These are phyloP conservation scores for Blastocystis sp. DNA, from an alignment of 352 stramenopile species.

Conservation along the genomic window DNA sequence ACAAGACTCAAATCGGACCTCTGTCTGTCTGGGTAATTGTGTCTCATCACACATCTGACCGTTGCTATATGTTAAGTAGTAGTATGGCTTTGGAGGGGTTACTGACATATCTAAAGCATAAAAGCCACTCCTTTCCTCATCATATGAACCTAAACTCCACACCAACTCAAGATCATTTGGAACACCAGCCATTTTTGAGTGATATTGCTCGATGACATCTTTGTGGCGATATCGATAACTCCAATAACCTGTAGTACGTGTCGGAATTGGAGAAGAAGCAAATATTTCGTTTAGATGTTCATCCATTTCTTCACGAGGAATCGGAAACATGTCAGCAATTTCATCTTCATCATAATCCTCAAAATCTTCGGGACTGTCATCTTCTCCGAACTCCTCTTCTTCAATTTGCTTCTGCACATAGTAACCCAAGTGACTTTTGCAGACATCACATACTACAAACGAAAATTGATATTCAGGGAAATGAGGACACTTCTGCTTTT, in stretches of 20 bases:
- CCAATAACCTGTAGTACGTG: slow-evolving; percentile 9
- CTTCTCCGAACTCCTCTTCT: slow-evolving; percentile 10
- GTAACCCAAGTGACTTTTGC: slow-evolving; percentile 9
- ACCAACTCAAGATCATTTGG: slow-evolving; percentile 1
- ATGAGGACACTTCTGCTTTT: neutral
- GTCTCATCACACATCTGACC: slow-evolving; percentile 42
- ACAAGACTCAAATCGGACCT: slow-evolving; percentile 48
- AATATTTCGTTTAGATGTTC: neutral
- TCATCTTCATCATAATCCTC: neutral
- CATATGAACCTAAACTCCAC: slow-evolving; percentile 12
- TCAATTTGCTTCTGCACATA: neutral
- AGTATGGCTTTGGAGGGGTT: slow-evolving; percentile 10
- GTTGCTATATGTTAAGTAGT: neutral
- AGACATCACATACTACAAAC: neutral
- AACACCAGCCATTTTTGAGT: neutral
- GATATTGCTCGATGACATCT: neutral
- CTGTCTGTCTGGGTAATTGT: neutral
- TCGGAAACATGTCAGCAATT: slow-evolving; percentile 17
- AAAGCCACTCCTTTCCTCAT: neutral
- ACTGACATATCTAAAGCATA: neutral
- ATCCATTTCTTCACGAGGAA: neutral
- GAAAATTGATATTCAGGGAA: neutral
- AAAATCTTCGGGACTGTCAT: neutral
- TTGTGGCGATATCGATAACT: slow-evolving; percentile 31
- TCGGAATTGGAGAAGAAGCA: neutral